phyloP scores from a whole-genome alignment of 2,329 filamentous ascomycete genomes.

The Remersonia thermophila region DNA sequence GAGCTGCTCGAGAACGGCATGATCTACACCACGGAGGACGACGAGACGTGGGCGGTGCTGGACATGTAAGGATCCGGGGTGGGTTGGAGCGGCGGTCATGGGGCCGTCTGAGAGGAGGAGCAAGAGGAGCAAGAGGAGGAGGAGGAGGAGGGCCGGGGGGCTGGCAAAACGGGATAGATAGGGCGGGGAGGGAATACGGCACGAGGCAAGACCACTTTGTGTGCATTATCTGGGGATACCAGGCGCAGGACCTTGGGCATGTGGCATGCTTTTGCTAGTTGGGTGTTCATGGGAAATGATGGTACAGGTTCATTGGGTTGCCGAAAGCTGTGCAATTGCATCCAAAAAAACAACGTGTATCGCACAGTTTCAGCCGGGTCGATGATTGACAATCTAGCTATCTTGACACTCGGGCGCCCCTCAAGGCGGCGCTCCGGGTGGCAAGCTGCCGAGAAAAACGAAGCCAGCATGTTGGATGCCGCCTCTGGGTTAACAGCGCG shows the following conservation, averaged over 20 bases:
- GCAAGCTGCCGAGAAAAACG: neutral
- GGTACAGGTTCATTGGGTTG: neutral
- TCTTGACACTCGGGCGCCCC: too few relatives aligned
- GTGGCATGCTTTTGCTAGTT: neutral
- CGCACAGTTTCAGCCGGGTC: too few relatives aligned
- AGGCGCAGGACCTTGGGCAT: conserved; percentile 5
- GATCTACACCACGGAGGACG: conserved; percentile 86
- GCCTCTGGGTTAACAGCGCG: conserved; percentile 1
- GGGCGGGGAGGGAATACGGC: neutral
- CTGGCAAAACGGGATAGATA: neutral
- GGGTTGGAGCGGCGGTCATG: too few relatives aligned
- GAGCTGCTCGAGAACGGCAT: conserved; percentile 62
- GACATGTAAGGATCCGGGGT: conserved; percentile 43
- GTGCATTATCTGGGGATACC: conserved; percentile 4
- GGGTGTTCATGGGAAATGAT: neutral
- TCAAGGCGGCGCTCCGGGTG: too few relatives aligned
- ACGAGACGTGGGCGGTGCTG: conserved; percentile 80
- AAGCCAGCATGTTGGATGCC: conserved; percentile 11
- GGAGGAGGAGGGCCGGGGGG: neutral
- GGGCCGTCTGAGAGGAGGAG: too few relatives aligned
- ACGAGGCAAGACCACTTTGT: too few relatives aligned
- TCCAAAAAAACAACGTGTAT: too few relatives aligned
- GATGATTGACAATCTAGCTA: neutral
- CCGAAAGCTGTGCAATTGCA: neutral
- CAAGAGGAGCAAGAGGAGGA: too few relatives aligned